These are phyloP conservation scores for Nissolia schottii DNA, from an alignment of 306 rosid genomes.

Conservation along the genomic window DNA sequence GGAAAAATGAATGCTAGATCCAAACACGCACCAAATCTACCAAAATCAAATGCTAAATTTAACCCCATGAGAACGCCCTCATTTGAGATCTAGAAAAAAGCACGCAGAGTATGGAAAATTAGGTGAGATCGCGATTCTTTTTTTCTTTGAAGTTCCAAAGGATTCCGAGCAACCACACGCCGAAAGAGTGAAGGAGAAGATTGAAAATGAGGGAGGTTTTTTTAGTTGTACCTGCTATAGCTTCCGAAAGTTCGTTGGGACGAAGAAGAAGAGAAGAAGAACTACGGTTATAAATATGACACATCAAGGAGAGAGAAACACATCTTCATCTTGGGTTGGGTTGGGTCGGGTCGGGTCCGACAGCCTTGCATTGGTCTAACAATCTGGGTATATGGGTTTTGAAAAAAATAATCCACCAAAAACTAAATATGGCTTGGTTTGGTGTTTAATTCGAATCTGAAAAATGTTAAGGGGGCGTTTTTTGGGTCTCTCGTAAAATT, in stretches of 20 bases:
- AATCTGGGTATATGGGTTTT: no score
- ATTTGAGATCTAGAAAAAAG: background rate
- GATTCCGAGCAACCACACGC: no score
- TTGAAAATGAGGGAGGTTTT: background rate
- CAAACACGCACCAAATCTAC: background rate
- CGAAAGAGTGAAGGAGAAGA: background rate
- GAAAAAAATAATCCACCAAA: no score
- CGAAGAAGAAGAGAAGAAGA: background rate
- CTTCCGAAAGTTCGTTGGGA: background rate
- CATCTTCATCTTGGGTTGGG: background rate
- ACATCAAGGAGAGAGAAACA: no score
- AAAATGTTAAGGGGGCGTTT: no score
- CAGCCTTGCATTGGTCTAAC: no score
- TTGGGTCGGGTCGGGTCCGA: no score
- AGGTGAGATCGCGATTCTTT: background rate
- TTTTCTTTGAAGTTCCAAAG: no score
- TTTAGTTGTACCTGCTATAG: background rate
- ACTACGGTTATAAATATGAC: background rate
- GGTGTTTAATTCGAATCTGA: no score
- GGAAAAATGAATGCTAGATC: background rate
- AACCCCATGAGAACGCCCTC: no score
- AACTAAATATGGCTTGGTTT: no score
- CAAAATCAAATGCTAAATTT: background rate
- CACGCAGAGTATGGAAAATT: background rate
- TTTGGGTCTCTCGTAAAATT: no score